These are phyloP conservation scores for Solanum ossicruentum DNA, from an alignment of 257 asterid species.

Conservation along the genomic window DNA sequence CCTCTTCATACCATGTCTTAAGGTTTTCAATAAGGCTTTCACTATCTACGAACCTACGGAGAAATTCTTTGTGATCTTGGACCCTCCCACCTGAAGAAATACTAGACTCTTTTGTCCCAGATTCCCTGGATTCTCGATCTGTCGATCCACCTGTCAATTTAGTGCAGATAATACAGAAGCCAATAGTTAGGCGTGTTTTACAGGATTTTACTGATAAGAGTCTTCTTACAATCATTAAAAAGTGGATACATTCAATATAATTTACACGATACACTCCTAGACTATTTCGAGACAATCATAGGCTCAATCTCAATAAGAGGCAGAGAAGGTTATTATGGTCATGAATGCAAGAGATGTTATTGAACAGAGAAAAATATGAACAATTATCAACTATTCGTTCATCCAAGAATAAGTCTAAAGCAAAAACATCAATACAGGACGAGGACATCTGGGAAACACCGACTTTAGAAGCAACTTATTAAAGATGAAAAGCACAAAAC, in stretches of 20 bases:
- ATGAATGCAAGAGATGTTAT: background rate
- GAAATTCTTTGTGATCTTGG: constrained; percentile 64
- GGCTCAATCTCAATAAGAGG: background rate
- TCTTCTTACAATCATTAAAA: background rate
- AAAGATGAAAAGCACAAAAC: background rate
- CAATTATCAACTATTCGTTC: background rate
- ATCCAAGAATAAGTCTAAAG: background rate
- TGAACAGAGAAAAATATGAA: background rate
- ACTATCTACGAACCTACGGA: constrained; percentile 67
- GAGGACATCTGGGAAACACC: background rate
- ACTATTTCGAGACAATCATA: background rate
- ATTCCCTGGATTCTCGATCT: constrained; percentile 55
- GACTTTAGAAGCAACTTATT: background rate
- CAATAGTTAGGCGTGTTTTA: background rate
- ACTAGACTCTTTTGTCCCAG: constrained; percentile 65
- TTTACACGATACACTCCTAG: background rate
- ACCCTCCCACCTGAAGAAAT: constrained; percentile 52
- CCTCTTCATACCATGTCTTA: constrained; percentile 44
- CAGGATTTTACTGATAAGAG: background rate
- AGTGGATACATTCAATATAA: background rate
- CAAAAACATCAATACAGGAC: background rate
- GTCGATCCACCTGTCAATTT: constrained; percentile 49
- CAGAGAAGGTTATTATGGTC: background rate
- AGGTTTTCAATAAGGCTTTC: constrained; percentile 40
- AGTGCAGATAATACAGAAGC: background rate